Evolutionary conservation across 441 rosid species (phyloP).

Genomic region (Rhodomyrtus psidioides): DNA sequence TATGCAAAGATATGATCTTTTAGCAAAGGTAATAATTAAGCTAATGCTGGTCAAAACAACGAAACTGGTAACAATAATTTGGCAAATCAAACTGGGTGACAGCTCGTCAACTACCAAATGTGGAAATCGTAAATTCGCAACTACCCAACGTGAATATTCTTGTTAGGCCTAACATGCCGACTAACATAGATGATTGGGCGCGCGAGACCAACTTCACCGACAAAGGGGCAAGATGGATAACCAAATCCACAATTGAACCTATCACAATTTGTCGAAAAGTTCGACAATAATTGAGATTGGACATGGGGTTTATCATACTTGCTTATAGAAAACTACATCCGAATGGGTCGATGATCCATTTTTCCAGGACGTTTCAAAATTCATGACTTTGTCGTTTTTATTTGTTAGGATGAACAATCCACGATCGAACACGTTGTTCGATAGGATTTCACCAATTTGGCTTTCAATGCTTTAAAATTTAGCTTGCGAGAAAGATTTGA

Average conservation of each 20-base stretch:
- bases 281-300: neutral
- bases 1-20: neutral
- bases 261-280: neutral
- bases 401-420: too few relatives aligned
- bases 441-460: neutral
- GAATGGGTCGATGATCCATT: too few relatives aligned
- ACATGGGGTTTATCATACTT: neutral
- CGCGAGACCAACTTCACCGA: neutral
- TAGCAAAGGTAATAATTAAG: neutral
- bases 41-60: neutral
- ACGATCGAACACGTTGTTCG: too few relatives aligned
- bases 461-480: neutral
- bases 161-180: neutral
- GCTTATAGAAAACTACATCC: neutral
- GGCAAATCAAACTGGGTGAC: neutral
- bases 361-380: too few relatives aligned
- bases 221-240: neutral
- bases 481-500: too few relatives aligned
- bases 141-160: neutral
- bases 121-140: neutral
- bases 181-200: neutral
- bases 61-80: neutral
- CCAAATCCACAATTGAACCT: neutral
- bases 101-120: neutral
- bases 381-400: too few relatives aligned